A percentile compares a stretch with the other conserved stretches of the same genome.
phyloP scores from a whole-genome alignment of 2,329 filamentous ascomycete species.

The Calycina herbarum region DNA sequence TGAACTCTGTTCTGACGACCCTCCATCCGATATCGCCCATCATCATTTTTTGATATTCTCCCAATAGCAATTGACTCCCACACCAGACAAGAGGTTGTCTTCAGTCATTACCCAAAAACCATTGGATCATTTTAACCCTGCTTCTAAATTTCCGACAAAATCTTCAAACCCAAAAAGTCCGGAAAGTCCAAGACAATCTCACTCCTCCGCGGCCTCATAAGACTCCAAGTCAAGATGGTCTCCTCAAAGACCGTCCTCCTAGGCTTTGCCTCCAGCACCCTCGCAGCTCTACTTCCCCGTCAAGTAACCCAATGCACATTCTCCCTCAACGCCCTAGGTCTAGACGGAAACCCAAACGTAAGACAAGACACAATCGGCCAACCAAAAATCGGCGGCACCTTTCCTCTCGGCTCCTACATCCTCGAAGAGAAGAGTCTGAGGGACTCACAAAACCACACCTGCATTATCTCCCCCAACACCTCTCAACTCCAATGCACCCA shows the following conservation, averaged over 20 bases:
- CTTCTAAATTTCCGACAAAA: neutral
- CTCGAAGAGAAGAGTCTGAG: slow-evolving; percentile 26
- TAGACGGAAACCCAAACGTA: slow-evolving; percentile 23
- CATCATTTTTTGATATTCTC: too few relatives aligned
- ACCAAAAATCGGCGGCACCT: slow-evolving; percentile 30
- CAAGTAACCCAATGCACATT: slow-evolving; percentile 31
- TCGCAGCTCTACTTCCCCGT: slow-evolving; percentile 26
- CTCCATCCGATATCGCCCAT: too few relatives aligned
- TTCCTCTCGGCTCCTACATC: slow-evolving; percentile 28
- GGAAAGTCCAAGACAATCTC: too few relatives aligned
- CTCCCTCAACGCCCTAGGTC: slow-evolving; percentile 27
- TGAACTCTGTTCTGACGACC: too few relatives aligned
- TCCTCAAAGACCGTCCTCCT: neutral
- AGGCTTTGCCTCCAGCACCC: slow-evolving; percentile 1
- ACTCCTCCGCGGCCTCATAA: too few relatives aligned
- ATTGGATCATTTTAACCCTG: neutral
- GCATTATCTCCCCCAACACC: slow-evolving; percentile 27
- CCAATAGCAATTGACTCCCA: too few relatives aligned
- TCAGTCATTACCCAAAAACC: neutral
- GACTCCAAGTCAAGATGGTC: neutral
- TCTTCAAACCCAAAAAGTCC: neutral
- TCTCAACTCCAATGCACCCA: slow-evolving; percentile 31
- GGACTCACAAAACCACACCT: slow-evolving; percentile 28
- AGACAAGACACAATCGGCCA: slow-evolving; percentile 30
- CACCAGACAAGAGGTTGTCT: neutral